Conservation (phyloP, 2,329 filamentous ascomycete species). For the Diaporthe australafricana region DNA sequence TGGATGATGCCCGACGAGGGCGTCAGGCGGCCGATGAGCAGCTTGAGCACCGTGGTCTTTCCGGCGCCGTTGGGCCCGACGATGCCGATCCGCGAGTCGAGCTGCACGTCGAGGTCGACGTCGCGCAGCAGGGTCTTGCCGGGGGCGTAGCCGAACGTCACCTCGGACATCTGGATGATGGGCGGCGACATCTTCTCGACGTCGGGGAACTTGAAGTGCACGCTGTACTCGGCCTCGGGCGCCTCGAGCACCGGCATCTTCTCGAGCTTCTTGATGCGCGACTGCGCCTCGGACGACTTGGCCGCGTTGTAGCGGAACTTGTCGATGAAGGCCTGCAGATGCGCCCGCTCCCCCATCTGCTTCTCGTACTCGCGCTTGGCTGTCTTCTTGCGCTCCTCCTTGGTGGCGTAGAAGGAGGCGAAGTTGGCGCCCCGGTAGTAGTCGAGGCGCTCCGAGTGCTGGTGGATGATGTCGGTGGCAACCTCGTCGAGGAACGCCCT, state of each 20-base stretch:
- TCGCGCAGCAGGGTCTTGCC: constrained; percentile 85
- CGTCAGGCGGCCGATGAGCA: constrained; percentile 88
- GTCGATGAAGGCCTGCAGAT: constrained; percentile 98
- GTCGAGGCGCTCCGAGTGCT: constrained; percentile 95
- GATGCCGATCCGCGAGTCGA: constrained; percentile 98
- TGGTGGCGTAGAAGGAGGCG: constrained; percentile 96
- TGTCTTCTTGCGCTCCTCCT: constrained; percentile 96
- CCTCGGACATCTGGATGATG: constrained; percentile 96
- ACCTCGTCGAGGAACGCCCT: constrained; percentile 98
- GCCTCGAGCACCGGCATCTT: constrained; percentile 93
- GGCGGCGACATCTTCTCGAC: constrained; percentile 98
- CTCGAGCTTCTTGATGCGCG: constrained; percentile 98
- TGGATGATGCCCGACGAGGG: constrained; percentile 86
- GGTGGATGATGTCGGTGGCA: constrained; percentile 98
- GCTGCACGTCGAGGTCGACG: constrained; percentile 95
- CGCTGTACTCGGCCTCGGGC: constrained; percentile 93
- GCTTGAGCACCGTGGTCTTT: constrained; percentile 97
- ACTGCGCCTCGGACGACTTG: constrained; percentile 98
- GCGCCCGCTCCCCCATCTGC: constrained; percentile 92
- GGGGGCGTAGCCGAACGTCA: constrained; percentile 87
- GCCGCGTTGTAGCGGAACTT: constrained; percentile 99
- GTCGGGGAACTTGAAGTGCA: constrained; percentile 97
- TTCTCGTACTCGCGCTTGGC: constrained; percentile 98
- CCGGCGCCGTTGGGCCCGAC: constrained; percentile 99
- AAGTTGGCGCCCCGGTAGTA: constrained; percentile 99